phyloP scores from a whole-genome alignment of 1,284 basidiomycete genomes.

The Rhizoctonia solani region DNA sequence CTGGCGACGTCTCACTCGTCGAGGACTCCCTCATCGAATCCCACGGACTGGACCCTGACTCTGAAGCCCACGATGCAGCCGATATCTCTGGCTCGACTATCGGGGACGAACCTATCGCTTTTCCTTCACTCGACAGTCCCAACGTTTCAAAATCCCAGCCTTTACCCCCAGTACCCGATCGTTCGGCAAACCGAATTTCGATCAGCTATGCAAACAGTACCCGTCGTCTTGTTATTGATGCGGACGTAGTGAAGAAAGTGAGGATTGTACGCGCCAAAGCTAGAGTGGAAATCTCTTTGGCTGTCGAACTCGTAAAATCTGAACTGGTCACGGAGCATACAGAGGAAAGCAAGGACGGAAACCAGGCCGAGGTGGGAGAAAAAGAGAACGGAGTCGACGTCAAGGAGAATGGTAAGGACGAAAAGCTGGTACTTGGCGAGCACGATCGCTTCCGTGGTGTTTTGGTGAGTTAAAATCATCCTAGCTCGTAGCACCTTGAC shows the following conservation, averaged over 20 bases:
- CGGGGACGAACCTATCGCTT: constrained; percentile 20
- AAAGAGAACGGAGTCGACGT: constrained; percentile 24
- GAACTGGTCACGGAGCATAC: constrained; percentile 33
- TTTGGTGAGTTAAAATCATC: constrained; percentile 42
- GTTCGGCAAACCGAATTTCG: constrained; percentile 60
- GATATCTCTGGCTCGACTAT: constrained; percentile 5
- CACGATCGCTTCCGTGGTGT: constrained; percentile 38
- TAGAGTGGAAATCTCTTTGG: constrained; percentile 78
- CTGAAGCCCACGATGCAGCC: neutral
- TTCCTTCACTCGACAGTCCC: constrained; percentile 2
- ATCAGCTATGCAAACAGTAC: constrained; percentile 91
- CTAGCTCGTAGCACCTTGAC: neutral
- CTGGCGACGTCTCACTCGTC: no score
- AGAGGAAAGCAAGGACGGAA: constrained; percentile 18
- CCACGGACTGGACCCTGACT: neutral
- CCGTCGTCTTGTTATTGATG: constrained; percentile 85
- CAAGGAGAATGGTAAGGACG: constrained; percentile 33
- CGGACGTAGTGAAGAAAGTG: constrained; percentile 80
- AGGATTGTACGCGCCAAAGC: constrained; percentile 82
- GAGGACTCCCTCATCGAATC: no score
- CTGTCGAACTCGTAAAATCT: constrained; percentile 29
- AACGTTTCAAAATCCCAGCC: neutral
- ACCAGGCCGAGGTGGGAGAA: constrained; percentile 26
- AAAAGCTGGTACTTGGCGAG: constrained; percentile 37
- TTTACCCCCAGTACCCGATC: neutral